Percentiles rank a stretch among this genome's conserved stretches.
These are phyloP conservation scores for Cicer yamashitae DNA, from an alignment of 306 rosid genomes.

Conservation along the genomic window DNA sequence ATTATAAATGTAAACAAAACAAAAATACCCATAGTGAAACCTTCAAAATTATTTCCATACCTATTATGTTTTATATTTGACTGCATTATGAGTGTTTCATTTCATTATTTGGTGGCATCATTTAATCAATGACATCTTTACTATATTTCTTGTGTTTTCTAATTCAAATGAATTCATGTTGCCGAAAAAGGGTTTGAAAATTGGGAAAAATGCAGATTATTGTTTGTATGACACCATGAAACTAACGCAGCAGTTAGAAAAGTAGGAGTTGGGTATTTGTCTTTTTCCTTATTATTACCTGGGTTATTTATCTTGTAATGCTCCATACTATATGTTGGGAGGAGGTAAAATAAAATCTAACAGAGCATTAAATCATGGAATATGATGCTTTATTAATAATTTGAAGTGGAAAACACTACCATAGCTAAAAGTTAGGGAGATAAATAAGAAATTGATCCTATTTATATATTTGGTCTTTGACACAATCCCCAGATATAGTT, in stretches of 20 bases:
- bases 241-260: conserved; percentile 3
- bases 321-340: neutral
- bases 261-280: conserved; percentile 9
- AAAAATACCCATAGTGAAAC: neutral
- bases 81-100: neutral
- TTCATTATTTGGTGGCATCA: conserved; percentile 15
- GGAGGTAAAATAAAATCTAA: neutral
- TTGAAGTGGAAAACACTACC: neutral
- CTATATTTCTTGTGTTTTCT: neutral
- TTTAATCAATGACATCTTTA: neutral
- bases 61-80: conserved; percentile 1
- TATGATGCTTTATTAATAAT: conserved; percentile 3
- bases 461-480: neutral
- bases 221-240: conserved; percentile 25
- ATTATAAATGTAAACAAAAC: neutral
- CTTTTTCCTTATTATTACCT: neutral
- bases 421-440: neutral
- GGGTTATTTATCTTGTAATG: neutral
- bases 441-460: neutral
- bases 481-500: neutral
- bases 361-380: conserved; percentile 6
- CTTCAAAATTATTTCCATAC: neutral
- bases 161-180: neutral
- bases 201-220: neutral
- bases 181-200: neutral